phyloP scores from a whole-genome alignment of 164 flowering plant genomes.

The Macadamia integrifolia region DNA sequence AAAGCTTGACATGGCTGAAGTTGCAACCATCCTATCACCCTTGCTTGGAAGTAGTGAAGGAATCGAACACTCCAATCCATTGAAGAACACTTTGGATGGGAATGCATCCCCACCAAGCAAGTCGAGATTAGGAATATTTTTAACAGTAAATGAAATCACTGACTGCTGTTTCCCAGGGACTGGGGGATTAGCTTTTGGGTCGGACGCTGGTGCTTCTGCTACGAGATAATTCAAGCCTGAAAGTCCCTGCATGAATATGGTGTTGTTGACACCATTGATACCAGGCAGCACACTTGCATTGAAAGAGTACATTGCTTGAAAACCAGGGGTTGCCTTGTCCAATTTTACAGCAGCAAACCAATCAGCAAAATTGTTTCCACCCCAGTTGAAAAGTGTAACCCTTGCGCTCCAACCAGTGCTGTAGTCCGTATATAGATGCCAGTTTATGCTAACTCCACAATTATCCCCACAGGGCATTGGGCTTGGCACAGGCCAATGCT shows the following conservation, averaged over 20 bases:
- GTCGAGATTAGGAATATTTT: conserved; percentile 27
- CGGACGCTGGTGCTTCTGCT: conserved; percentile 49
- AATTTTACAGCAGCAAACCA: conserved; percentile 74
- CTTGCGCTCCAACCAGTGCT: conserved; percentile 48
- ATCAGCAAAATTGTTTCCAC: conserved; percentile 42
- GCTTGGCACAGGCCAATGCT: conserved; percentile 26
- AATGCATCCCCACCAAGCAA: conserved; percentile 60
- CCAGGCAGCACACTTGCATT: conserved; percentile 37
- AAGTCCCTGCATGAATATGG: conserved; percentile 43
- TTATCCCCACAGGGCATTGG: conserved; percentile 53
- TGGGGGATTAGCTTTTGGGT: conserved; percentile 43
- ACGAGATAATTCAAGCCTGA: conserved; percentile 48
- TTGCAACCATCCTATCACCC: conserved; percentile 13
- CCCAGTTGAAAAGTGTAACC: conserved; percentile 76
- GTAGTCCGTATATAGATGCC: conserved; percentile 51
- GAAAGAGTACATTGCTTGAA: conserved; percentile 46
- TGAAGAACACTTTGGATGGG: conserved; percentile 70
- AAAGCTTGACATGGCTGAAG: conserved; percentile 10
- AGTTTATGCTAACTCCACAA: conserved; percentile 59
- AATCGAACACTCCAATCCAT: conserved; percentile 78
- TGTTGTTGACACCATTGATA: conserved; percentile 15
- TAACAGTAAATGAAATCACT: conserved; percentile 55
- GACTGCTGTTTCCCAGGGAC: conserved; percentile 88
- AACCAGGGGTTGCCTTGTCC: conserved; percentile 52
- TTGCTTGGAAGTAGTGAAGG: conserved; percentile 43